Evolutionary conservation across 305 asterid species (phyloP).

Genomic region (Plantago rigida): DNA sequence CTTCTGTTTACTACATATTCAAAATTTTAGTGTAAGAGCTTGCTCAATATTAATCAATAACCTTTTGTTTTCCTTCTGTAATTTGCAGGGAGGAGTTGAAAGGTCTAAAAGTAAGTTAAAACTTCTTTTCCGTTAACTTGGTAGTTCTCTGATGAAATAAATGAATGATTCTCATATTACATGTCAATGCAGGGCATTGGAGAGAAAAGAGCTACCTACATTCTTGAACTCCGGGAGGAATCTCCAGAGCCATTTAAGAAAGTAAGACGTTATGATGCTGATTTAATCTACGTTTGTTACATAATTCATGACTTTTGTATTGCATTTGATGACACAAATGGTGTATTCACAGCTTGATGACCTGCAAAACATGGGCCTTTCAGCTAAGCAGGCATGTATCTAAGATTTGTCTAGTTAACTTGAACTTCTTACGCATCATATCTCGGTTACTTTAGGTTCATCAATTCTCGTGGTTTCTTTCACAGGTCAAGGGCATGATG

Average conservation of each 20-base stretch:
- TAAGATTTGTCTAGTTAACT: background rate
- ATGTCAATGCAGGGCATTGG: slow-evolving; percentile 59
- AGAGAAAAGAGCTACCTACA: slow-evolving; percentile 72
- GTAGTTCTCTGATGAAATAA: background rate
- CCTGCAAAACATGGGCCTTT: slow-evolving; percentile 67
- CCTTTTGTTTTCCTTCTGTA: slow-evolving; percentile 9
- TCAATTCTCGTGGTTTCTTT: background rate
- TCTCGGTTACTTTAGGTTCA: background rate
- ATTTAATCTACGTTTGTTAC: background rate
- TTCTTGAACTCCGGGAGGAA: slow-evolving; percentile 64
- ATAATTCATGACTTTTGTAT: too few relatives aligned
- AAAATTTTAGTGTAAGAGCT: background rate
- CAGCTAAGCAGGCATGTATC: slow-evolving; percentile 57
- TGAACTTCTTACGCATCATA: background rate
- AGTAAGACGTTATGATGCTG: slow-evolving; percentile 31
- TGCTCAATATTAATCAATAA: background rate
- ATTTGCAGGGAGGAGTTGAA: slow-evolving; percentile 60
- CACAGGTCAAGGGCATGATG: slow-evolving; percentile 68
- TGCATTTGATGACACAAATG: background rate
- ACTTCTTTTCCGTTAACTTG: background rate
- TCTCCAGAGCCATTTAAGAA: slow-evolving; percentile 69
- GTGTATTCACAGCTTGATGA: slow-evolving; percentile 59
- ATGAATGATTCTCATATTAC: background rate
- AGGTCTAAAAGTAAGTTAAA: slow-evolving; percentile 43
- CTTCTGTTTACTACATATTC: background rate